Evolutionary conservation across 768 basidiomycete species (phyloP), one percentile per base, ranked within the genome.

Genomic region (Pleurotus platypus): DNA sequence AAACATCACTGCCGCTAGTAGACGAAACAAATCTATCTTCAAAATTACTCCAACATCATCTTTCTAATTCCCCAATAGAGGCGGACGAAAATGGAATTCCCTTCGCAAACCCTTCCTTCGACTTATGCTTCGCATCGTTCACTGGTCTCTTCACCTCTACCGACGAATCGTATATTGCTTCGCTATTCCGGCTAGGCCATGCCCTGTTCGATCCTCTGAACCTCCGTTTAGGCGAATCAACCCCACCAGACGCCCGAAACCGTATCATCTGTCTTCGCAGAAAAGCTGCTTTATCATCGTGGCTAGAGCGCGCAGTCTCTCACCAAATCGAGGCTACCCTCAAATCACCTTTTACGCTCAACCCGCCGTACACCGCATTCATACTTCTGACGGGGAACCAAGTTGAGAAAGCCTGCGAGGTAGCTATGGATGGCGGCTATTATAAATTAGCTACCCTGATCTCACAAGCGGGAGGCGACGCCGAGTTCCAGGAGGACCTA

Each of bases 131-230:
- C 69, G 78, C 82, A 3, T 89, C 92, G 5, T 94, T 95, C 65
- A 77, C 81, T 4, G 71, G 81, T 7, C 73, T 92, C 18, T 92
- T 93, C 69, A 79, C 86, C 5, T 70, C 83, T 4, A 83, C 84
- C 20, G 90, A 96, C 62, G 75, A 76, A 5, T 83, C 89, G 0
- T 82, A 82, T 61, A 89, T 93, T 63, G 90, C 93, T 0, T 79
- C 79, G 6, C 69, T 98, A 38, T 98, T 94, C 76, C 86, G 89
- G n/a, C 84, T 98, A 1, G 94, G 92, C 2, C 81, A 81, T 16
- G 91, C 92, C 1, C 76, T 99, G 0, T 99, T 98, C 66, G 97
- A 98, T 70, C 80, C 82, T 16, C 80, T 96, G 48, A 81, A 89
- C 60, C 80, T 91, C 27, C 75, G 75, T 13, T 73, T 95, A 0